Evolutionary conservation across 208 protist genomes (phyloP).

Genomic region (Trichomonas tenax): DNA sequence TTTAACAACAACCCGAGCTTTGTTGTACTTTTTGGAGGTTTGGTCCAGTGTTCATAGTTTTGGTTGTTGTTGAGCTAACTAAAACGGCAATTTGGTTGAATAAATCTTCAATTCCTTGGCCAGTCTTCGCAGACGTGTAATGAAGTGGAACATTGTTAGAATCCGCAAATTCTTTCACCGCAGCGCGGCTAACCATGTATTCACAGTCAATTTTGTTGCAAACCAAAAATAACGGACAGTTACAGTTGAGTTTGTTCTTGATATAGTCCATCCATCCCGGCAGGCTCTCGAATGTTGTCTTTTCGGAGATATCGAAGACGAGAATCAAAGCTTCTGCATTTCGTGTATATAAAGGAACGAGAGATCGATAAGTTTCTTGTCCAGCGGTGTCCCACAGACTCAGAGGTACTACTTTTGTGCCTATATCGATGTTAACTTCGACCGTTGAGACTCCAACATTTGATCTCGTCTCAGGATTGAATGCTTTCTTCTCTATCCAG

Average conservation of each 20-base stretch:
- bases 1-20: not conserved
- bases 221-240: not conserved
- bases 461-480: not conserved
- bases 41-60: not conserved
- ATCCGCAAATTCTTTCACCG: not conserved
- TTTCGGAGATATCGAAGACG: not conserved
- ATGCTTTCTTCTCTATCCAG: not conserved
- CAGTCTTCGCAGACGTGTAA: not conserved
- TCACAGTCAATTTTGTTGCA: not conserved
- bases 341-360: not conserved
- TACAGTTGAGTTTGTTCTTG: not conserved
- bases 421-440: not conserved
- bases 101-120: not conserved
- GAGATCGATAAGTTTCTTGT: not conserved
- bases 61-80: not conserved
- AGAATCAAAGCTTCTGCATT: not conserved
- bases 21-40: not conserved
- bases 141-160: not conserved
- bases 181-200: not conserved
- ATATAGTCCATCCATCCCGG: not conserved
- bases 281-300: not conserved
- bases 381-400: not conserved
- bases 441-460: not conserved
- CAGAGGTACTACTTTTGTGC: not conserved
- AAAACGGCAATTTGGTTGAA: not conserved